Conservation (phyloP, 176 grass and related monocot genomes). For the Rhipidocladum racemiflorum region DNA sequence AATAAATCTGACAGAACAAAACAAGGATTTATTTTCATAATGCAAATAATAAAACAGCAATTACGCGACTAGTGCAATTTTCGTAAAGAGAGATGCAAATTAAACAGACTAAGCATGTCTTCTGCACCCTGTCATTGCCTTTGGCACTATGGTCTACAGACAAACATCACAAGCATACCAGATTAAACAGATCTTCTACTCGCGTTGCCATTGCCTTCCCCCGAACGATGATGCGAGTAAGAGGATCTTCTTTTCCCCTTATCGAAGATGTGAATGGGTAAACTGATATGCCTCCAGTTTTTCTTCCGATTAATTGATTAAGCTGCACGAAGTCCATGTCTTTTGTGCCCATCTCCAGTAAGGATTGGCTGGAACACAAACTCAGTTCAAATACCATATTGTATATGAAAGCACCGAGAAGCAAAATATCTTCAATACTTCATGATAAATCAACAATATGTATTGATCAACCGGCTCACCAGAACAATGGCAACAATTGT, state of each 20-base stretch:
- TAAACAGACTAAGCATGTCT: slow-evolving; percentile 26
- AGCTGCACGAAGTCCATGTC: slow-evolving; percentile 99
- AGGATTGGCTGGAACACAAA: slow-evolving; percentile 74
- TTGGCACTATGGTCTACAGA: slow-evolving; percentile 3
- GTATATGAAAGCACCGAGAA: background rate
- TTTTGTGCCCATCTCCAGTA: slow-evolving; percentile 99
- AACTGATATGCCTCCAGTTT: slow-evolving; percentile 99
- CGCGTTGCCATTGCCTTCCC: slow-evolving; percentile 81
- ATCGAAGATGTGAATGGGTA: slow-evolving; percentile 93
- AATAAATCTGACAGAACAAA: slow-evolving; percentile 67
- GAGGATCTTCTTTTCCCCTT: slow-evolving; percentile 78
- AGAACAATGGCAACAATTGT: slow-evolving; percentile 90
- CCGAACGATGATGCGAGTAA: slow-evolving; percentile 71
- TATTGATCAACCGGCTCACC: slow-evolving; percentile 48
- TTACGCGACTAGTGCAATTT: slow-evolving; percentile 4
- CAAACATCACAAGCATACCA: slow-evolving; percentile 54
- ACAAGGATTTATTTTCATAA: slow-evolving; percentile 10
- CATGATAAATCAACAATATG: slow-evolving; percentile 20
- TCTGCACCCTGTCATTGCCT: background rate
- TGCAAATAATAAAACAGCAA: slow-evolving; percentile 11
- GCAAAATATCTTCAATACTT: background rate
- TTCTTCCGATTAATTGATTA: slow-evolving; percentile 97
- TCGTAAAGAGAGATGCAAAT: background rate
- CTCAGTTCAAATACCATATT: slow-evolving; percentile 21
- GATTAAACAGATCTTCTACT: slow-evolving; percentile 90